A percentile compares a stretch with the other conserved stretches of the same genome.
Evolutionary conservation across 257 asterid species (phyloP).

Genomic region (Scutellaria minor): DNA sequence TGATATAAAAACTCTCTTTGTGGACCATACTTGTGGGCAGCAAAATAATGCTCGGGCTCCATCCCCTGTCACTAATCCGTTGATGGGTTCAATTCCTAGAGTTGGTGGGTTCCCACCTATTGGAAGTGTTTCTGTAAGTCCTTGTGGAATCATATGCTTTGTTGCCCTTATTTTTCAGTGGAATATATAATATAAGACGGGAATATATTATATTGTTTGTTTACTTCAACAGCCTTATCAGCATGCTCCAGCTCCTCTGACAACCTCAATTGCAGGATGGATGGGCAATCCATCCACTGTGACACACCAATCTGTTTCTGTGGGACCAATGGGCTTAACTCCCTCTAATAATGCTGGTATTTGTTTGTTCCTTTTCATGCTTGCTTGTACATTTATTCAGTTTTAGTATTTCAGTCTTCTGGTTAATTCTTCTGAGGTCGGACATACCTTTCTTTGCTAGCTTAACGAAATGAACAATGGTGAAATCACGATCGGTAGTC

Average conservation of each 20-base stretch:
- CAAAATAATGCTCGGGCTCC: constrained; percentile 51
- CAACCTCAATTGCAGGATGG: constrained; percentile 59
- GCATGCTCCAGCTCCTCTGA: constrained; percentile 48
- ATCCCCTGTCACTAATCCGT: constrained; percentile 48
- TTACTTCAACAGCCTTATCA: constrained; percentile 45
- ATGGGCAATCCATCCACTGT: constrained; percentile 49
- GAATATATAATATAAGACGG: constrained; percentile 15
- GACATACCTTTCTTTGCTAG: neutral
- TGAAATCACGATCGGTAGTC: constrained; percentile 6
- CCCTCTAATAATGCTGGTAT: constrained; percentile 60
- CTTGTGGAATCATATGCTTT: neutral
- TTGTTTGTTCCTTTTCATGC: constrained; percentile 9
- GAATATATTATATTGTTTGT: constrained; percentile 23
- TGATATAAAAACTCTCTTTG: constrained; percentile 61
- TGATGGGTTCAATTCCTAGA: constrained; percentile 47
- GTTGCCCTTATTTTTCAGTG: neutral
- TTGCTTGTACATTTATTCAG: neutral
- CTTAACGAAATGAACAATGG: constrained; percentile 6
- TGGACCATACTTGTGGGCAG: constrained; percentile 63
- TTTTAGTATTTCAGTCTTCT: neutral
- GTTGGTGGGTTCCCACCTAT: constrained; percentile 55
- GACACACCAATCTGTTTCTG: constrained; percentile 51
- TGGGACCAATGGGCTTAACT: constrained; percentile 50
- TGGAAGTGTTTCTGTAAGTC: constrained; percentile 59
- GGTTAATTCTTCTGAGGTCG: neutral